phyloP scores from a whole-genome alignment of 2,329 filamentous ascomycete species.

The Paracamarosporium sp. region DNA sequence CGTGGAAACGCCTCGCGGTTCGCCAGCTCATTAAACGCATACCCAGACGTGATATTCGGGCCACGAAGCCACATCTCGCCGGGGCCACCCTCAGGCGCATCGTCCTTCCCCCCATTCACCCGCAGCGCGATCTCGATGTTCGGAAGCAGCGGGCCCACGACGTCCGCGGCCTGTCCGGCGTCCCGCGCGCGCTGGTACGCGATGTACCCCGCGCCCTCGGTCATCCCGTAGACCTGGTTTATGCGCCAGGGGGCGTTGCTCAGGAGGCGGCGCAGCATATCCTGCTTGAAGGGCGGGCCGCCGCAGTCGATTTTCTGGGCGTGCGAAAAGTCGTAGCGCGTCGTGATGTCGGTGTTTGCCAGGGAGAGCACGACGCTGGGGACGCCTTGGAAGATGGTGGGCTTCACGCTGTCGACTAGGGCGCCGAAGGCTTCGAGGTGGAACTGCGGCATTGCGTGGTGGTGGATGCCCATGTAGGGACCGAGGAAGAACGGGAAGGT shows the following conservation, averaged over 20 bases:
- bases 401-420: constrained; percentile 72
- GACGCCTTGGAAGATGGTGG: constrained; percentile 79
- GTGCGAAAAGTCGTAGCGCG: constrained; percentile 77
- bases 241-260: constrained; percentile 69
- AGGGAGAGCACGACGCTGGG: constrained; percentile 81
- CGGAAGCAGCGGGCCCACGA: constrained; percentile 75
- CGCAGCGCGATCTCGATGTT: constrained; percentile 79
- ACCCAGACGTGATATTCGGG: constrained; percentile 78
- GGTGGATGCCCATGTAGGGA: constrained; percentile 53
- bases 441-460: constrained; percentile 70
- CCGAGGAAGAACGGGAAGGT: constrained; percentile 54
- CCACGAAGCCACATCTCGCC: constrained; percentile 71
- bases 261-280: constrained; percentile 77
- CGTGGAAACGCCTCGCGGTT: constrained; percentile 71
- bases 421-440: constrained; percentile 77
- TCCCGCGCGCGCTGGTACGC: constrained; percentile 45
- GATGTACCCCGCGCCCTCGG: constrained; percentile 53
- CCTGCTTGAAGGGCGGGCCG: constrained; percentile 78
- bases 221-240: constrained; percentile 56
- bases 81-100: constrained; percentile 62
- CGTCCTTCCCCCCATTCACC: constrained; percentile 57
- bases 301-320: constrained; percentile 83
- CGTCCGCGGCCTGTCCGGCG: constrained; percentile 70
- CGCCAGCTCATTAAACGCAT: constrained; percentile 72
- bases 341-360: constrained; percentile 75